phyloP scores from a whole-genome alignment of 2,329 filamentous ascomycete genomes.

The Ophiostoma piceae region DNA sequence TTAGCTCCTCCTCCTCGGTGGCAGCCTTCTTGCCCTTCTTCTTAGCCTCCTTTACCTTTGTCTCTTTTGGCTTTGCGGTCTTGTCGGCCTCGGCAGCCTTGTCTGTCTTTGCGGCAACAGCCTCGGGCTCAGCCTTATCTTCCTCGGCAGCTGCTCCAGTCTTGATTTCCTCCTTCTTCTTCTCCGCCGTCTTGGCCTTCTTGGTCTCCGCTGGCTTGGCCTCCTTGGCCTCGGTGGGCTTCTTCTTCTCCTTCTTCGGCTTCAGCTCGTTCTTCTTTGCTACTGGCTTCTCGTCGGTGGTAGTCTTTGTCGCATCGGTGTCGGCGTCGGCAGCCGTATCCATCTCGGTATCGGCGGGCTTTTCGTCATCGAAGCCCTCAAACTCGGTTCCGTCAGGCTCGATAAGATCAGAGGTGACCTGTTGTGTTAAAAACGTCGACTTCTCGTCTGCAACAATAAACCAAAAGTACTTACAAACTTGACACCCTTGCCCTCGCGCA shows the following conservation, averaged over 20 bases:
- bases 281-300: slow-evolving; percentile 9
- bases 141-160: neutral
- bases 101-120: neutral
- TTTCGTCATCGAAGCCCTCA: slow-evolving; percentile 34
- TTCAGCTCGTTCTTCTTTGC: slow-evolving; percentile 26
- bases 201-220: neutral
- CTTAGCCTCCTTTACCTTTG: neutral
- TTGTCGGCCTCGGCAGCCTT: neutral
- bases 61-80: neutral
- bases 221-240: neutral
- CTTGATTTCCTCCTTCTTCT: neutral
- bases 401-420: slow-evolving; percentile 32
- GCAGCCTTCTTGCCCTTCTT: slow-evolving; percentile 20
- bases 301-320: neutral
- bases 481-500: slow-evolving; percentile 57
- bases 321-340: neutral
- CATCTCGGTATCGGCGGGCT: slow-evolving; percentile 16
- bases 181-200: neutral
- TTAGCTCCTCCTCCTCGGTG: slow-evolving; percentile 4
- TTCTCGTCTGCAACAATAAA: too few relatives aligned
- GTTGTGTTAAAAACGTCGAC: neutral
- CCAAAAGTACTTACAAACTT: slow-evolving; percentile 46
- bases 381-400: slow-evolving; percentile 32
- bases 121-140: neutral
- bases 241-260: slow-evolving; percentile 20